These are phyloP conservation scores for Singerocomus rubriflavus DNA, from an alignment of 1,284 basidiomycete genomes.

Conservation along the genomic window DNA sequence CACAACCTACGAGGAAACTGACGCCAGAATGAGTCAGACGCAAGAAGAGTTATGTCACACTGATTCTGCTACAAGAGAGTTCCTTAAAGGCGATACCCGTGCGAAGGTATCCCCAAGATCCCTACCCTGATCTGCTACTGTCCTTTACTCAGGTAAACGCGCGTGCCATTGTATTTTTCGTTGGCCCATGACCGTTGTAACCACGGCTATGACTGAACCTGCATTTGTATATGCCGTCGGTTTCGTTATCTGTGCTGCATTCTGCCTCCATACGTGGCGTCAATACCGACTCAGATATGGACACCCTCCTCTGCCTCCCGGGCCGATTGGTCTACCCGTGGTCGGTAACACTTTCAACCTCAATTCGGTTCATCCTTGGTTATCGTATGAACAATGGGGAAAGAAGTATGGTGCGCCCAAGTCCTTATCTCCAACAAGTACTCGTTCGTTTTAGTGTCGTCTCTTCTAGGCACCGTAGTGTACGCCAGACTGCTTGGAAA, in stretches of 20 bases:
- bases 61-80: neutral
- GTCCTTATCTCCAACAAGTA: neutral
- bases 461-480: slow-evolving; percentile 34
- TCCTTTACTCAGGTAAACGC: neutral
- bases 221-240: slow-evolving; percentile 6
- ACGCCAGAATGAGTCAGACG: no score
- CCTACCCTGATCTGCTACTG: no score
- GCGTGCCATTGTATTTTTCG: no score
- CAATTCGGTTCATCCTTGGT: slow-evolving; percentile 22
- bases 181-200: neutral
- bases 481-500: slow-evolving; percentile 35
- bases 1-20: no score
- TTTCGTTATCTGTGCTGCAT: slow-evolving; percentile 8
- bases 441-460: neutral
- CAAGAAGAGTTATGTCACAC: no score
- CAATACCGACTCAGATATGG: slow-evolving; percentile 12
- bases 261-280: slow-evolving; percentile 17
- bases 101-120: no score
- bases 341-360: slow-evolving; percentile 26
- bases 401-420: slow-evolving; percentile 26
- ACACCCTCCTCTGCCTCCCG: slow-evolving; percentile 27
- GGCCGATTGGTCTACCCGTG: slow-evolving; percentile 29
- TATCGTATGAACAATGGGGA: slow-evolving; percentile 30
- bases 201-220: slow-evolving; percentile 1
- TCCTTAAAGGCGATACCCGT: neutral